These are phyloP conservation scores for Umbelopsis isabellina DNA, from an alignment of 192 early-diverging fungal genomes.

Conservation along the genomic window DNA sequence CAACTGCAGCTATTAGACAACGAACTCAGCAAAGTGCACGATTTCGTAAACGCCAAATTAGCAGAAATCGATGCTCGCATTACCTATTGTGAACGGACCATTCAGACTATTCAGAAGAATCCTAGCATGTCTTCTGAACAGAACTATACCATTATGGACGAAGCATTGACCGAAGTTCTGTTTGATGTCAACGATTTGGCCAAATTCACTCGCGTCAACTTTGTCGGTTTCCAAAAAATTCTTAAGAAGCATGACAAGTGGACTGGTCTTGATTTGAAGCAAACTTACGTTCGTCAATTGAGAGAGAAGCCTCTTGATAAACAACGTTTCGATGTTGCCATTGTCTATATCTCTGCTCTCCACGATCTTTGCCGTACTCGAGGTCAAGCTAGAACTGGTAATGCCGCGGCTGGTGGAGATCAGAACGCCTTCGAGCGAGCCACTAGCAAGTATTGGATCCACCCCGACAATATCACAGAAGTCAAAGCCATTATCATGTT, in stretches of 20 bases:
- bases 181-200: constrained; percentile 80
- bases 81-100: constrained; percentile 66
- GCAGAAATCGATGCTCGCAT: constrained; percentile 77
- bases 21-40: constrained; percentile 86
- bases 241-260: constrained; percentile 99
- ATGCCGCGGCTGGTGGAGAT: constrained; percentile 34
- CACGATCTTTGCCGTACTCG: constrained; percentile 69
- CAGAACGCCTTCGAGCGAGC: constrained; percentile 71
- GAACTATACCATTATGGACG: constrained; percentile 57
- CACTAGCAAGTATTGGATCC: constrained; percentile 60
- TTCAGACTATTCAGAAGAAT: constrained; percentile 50
- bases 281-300: constrained; percentile 76
- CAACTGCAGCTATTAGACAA: constrained; percentile 62
- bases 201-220: constrained; percentile 83
- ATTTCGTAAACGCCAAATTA: constrained; percentile 76
- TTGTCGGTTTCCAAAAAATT: constrained; percentile 89
- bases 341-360: constrained; percentile 84
- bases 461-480: constrained; percentile 45
- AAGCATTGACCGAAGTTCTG: constrained; percentile 69
- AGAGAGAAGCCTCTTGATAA: constrained; percentile 80
- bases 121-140: constrained; percentile 54
- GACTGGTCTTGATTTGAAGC: constrained; percentile 73
- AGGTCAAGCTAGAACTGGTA: constrained; percentile 33
- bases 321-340: constrained; percentile 86
- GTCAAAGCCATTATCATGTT: constrained; percentile 45